Percentiles rank a stretch among this genome's conserved stretches.
Conservation (phyloP, 228 moss, liverwort and hornwort genomes). For the Sphagnum fallax region DNA sequence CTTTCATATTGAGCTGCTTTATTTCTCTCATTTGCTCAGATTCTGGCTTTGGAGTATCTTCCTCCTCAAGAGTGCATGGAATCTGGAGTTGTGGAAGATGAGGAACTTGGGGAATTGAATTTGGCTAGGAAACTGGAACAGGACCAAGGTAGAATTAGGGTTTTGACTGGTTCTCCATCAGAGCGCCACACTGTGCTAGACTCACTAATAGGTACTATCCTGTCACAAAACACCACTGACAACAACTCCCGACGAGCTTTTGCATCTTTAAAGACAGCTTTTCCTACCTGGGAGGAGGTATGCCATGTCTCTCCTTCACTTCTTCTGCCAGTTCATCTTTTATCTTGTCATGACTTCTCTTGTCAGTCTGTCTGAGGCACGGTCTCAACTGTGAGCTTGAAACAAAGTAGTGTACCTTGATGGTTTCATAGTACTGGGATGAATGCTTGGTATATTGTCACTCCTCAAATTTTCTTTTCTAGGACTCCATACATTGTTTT, state of each 20-base stretch:
- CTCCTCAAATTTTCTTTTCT: no score
- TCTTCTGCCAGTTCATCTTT: background rate
- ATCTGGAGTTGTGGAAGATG: constrained; percentile 4
- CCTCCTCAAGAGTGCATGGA: constrained; percentile 4
- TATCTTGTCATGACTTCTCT: background rate
- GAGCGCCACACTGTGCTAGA: constrained; percentile 64
- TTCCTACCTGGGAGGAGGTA: constrained; percentile 87
- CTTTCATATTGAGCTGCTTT: background rate
- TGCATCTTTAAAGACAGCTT: constrained; percentile 54
- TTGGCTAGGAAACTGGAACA: constrained; percentile 14
- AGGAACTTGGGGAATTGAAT: constrained; percentile 12
- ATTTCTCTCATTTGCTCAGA: constrained; percentile 10
- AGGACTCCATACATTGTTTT: no score
- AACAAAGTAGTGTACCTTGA: no score
- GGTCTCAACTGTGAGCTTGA: no score
- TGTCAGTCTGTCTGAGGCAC: no score
- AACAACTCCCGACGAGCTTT: constrained; percentile 74
- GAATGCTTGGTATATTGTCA: no score
- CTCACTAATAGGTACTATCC: constrained; percentile 76
- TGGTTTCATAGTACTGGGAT: no score
- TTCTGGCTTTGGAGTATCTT: constrained; percentile 34
- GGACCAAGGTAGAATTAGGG: constrained; percentile 7
- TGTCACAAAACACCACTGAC: constrained; percentile 90
- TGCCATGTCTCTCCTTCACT: background rate
- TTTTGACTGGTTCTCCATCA: constrained; percentile 36